These are phyloP conservation scores for Coemansia sp. DNA, from an alignment of 192 early-diverging fungal genomes.

Conservation along the genomic window DNA sequence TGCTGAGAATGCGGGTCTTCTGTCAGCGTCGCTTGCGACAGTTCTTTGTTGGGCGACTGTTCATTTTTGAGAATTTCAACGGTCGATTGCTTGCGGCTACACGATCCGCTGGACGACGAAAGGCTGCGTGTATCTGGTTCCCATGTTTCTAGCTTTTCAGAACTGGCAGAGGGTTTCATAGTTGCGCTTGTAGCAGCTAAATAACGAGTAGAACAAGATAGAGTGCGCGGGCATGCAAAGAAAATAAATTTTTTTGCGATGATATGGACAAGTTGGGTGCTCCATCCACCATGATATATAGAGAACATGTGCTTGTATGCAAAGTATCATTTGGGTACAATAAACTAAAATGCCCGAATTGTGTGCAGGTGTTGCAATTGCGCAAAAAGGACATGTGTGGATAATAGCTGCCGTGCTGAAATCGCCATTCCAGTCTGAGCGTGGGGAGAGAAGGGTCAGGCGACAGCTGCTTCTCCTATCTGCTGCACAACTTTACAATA, in stretches of 20 bases:
- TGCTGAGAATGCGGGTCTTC: neutral
- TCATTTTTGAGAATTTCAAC: neutral
- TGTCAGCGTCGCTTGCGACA: constrained; percentile 29
- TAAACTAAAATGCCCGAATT: no score
- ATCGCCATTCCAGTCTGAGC: neutral
- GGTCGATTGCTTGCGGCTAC: neutral
- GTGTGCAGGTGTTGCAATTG: neutral
- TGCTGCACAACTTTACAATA: neutral
- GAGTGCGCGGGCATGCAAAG: neutral
- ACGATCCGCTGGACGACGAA: neutral
- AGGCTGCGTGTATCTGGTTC: no score
- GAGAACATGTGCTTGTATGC: no score
- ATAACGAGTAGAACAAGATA: neutral
- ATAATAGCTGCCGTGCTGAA: neutral
- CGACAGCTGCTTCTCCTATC: neutral
- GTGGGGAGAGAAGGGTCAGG: no score
- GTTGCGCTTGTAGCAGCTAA: neutral
- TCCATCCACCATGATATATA: no score
- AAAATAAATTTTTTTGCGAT: no score
- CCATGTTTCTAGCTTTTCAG: neutral
- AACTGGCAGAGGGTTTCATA: constrained; percentile 3
- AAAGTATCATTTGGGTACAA: no score
- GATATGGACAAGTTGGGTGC: no score
- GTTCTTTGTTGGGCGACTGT: constrained; percentile 4
- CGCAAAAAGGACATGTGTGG: neutral